Percentiles rank a stretch among this genome's conserved stretches.
These are phyloP conservation scores for Fusarium avenaceum DNA, from an alignment of 2,329 filamentous ascomycete genomes.

Conservation along the genomic window DNA sequence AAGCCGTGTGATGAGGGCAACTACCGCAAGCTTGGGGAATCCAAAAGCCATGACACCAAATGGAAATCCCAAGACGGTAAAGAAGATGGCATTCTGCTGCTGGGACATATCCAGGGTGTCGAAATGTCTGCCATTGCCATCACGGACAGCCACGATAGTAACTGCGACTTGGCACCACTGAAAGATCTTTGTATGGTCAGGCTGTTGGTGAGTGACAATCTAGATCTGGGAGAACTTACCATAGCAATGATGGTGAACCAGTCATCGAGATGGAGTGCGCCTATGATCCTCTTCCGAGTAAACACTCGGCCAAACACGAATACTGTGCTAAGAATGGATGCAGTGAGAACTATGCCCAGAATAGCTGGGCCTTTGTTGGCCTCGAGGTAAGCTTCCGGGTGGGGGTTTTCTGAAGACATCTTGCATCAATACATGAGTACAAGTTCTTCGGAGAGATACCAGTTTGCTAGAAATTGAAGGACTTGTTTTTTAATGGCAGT, in stretches of 20 bases:
- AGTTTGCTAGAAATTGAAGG: background rate
- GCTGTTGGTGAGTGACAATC: rapidly evolving
- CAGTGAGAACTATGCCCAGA: constrained; percentile 18
- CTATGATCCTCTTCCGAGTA: constrained; percentile 33
- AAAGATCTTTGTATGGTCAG: constrained; percentile 44
- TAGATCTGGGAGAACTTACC: constrained; percentile 1
- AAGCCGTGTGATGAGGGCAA: constrained; percentile 55
- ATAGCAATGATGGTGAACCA: constrained; percentile 28
- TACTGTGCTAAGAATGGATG: constrained; percentile 27
- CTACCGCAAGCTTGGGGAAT: constrained; percentile 59
- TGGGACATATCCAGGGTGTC: constrained; percentile 49
- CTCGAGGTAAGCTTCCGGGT: constrained; percentile 30
- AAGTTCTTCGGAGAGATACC: background rate
- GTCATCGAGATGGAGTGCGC: constrained; percentile 31
- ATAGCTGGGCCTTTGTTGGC: constrained; percentile 35
- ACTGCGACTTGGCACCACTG: constrained; percentile 54
- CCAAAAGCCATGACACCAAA: constrained; percentile 57
- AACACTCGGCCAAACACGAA: constrained; percentile 31
- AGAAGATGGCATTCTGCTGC: constrained; percentile 52
- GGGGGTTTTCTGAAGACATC: constrained; percentile 10
- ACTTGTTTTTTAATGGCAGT: background rate
- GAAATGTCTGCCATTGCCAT: constrained; percentile 59
- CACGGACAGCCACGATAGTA: constrained; percentile 52
- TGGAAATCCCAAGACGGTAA: constrained; percentile 55
- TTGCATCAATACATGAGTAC: background rate